Conservation (phyloP, 257 asterid species). For the Fraxinus excelsior region DNA sequence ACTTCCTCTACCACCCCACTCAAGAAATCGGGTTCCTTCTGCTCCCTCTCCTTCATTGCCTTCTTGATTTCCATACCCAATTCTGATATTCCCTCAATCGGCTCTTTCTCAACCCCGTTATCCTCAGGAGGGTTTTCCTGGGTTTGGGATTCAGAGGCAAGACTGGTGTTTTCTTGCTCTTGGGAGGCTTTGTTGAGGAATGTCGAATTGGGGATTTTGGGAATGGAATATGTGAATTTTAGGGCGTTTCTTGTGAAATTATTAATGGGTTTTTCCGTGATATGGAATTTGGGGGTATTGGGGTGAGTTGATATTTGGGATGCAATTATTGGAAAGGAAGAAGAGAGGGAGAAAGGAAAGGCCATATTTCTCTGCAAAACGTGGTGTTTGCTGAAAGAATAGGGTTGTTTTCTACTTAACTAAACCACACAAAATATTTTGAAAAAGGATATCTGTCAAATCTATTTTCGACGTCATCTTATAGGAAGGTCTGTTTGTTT, state of each 20-base stretch:
- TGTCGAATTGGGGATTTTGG: conserved; percentile 24
- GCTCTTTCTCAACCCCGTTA: not conserved
- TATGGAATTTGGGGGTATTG: too few relatives aligned
- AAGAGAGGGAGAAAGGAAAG: too few relatives aligned
- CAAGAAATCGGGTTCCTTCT: conserved; percentile 44
- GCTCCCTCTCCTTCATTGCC: conserved; percentile 66
- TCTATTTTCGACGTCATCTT: too few relatives aligned
- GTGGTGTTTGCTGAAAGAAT: too few relatives aligned
- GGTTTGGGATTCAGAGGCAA: conserved; percentile 17
- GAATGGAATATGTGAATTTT: conserved; percentile 9
- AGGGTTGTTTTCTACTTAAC: too few relatives aligned
- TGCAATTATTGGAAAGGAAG: too few relatives aligned
- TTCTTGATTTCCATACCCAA: conserved; percentile 72
- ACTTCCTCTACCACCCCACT: conserved; percentile 86
- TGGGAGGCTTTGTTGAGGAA: conserved; percentile 44
- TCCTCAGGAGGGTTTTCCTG: conserved; percentile 5
- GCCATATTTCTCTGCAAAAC: too few relatives aligned
- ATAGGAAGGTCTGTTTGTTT: too few relatives aligned
- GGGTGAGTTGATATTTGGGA: too few relatives aligned
- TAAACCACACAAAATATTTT: too few relatives aligned
- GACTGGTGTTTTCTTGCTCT: conserved; percentile 37
- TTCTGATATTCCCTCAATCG: conserved; percentile 38
- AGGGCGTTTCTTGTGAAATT: conserved; percentile 17
- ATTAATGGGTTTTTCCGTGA: not conserved
- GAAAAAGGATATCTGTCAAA: too few relatives aligned